Base-by-base conservation (phyloP, 306 rosid genomes). In the Casuarina cunninghamiana region DNA sequence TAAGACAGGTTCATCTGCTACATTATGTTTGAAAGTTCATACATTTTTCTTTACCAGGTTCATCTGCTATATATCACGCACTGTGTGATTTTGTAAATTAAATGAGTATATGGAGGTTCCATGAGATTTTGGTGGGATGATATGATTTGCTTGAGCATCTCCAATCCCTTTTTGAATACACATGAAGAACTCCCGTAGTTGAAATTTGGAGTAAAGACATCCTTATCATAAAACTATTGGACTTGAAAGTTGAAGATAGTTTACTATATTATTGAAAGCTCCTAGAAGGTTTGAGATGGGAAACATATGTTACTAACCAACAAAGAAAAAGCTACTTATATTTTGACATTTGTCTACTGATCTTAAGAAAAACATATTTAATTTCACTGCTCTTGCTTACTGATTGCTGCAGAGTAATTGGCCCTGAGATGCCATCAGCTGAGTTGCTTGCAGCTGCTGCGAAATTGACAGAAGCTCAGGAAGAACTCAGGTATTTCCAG, bases 391-490 rank as follows among this genome's bases (percentile, higher is more conserved):
- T 76, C 44, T 77, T 79, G 78, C 61, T 84, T 73, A 66, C 66
- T 80, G 77, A 74, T 39, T 43, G 68, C 49, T 79, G 73, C 81
- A 94, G 98, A 82, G 13, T 84, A 75, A 88, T 94, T 79, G 97
- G 98, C 74, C 98, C 97, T 77, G 92, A 90, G 51, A 92, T 92
- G 97, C 98, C 98, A 51, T 94, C 97, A 11, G 91, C 97, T 68
- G 98, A 94, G 82, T 86, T 94, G 51, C 97, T 92, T 9, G 97
- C 97, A 72, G 98, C 95, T 26, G 97, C 98, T 38, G 97, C 98
- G 44, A 94, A 94, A 82, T 81, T 94, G 88, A 94, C 98, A 7
- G 97, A 92, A 76, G 98, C 97, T 11, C 93, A 94, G 74, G 84
- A 86, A 51, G 93, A 88, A 82, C 93, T 94, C 80, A 88, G 90